Evolutionary conservation across 768 basidiomycete species (phyloP), one percentile per base, ranked within the genome.

Genomic region (Mrakia hoshinonis): DNA sequence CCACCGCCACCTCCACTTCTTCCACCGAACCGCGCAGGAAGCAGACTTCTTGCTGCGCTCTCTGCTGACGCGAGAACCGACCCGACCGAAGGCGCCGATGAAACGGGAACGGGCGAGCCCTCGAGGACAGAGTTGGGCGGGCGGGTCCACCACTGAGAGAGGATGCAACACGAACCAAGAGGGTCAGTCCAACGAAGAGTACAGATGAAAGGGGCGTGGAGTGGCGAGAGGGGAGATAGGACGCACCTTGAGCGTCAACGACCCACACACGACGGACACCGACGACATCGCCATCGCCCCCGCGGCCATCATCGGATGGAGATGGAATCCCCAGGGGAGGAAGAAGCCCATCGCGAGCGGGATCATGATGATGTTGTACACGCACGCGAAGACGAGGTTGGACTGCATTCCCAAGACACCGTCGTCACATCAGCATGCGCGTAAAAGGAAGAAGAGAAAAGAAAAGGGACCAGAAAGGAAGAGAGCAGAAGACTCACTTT

Each of bases 221-320:
- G 48, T 38, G 4, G n/a, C 61, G 22, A 62, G 29, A 26, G 39
- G 26, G 47, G 9, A 47, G 24, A n/a, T n/a, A n/a, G 13, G 73
- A 43, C 79, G 74, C 69, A 93, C 76, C 77, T 85, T 88, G 74
- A 99, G 83, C 58, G 89, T 85, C 77, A 98, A 81, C 72, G 91
- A 93, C 72, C 90, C 92, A 34, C 85, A 86, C 20, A 99, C 95
- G 65, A 99, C 96, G 75, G 91, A 93, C 47, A 98, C 95, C 75
- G 89, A 91, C 43, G 91, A 94, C 79, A 92, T 93, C 31, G 96
- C 96, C 96, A 99, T 99, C 34, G 94, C 94, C 3, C 89, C 92
- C n/a, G 92, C 95, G 0, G 96, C 92, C 82, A 93, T 86, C 95
- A 98, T 98, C 11, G 96, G 96, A 76, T 93, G 96, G 78, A 98